Percentiles rank a stretch among this genome's conserved stretches.
Conservation (phyloP, 2,329 filamentous ascomycete genomes). For the Hypomyces rosellus region DNA sequence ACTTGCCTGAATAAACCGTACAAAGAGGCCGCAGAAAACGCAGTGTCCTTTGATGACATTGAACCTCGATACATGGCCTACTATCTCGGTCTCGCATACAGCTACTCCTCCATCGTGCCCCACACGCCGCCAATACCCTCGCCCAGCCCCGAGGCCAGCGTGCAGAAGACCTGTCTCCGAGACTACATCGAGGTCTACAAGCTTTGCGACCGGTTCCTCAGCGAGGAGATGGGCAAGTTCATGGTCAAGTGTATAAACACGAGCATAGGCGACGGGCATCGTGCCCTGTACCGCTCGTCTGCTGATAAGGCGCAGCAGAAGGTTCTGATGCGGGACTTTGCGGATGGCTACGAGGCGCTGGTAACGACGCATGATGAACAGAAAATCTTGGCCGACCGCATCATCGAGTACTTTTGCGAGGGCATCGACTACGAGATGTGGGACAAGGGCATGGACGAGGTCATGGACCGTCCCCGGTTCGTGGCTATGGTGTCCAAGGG, state of each 20-base stretch:
- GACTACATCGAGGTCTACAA: conserved; percentile 32
- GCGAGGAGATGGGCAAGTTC: conserved; percentile 22
- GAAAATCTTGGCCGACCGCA: conserved; percentile 15
- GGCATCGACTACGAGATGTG: conserved; percentile 24
- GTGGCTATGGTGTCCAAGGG: conserved; percentile 24
- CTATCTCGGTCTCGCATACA: conserved; percentile 30
- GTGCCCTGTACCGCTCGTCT: conserved; percentile 24
- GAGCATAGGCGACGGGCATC: conserved; percentile 26
- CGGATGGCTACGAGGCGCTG: conserved; percentile 29
- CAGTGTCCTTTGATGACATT: conserved; percentile 26
- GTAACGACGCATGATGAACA: conserved; percentile 18
- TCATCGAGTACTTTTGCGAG: conserved; percentile 29
- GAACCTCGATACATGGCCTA: conserved; percentile 27
- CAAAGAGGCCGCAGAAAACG: conserved; percentile 21
- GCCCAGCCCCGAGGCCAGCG: conserved; percentile 20
- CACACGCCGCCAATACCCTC: conserved; percentile 19
- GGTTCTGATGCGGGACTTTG: conserved; percentile 27
- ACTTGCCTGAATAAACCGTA: conserved; percentile 23
- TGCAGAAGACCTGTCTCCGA: conserved; percentile 21
- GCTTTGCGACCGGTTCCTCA: conserved; percentile 31
- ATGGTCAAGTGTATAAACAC: conserved; percentile 25
- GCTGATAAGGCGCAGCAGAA: conserved; percentile 23
- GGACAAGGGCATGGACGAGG: conserved; percentile 18
- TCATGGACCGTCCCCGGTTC: conserved; percentile 24
- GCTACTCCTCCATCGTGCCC: conserved; percentile 27